phyloP scores from a whole-genome alignment of 768 basidiomycete species.

The Trametes gibbosa region DNA sequence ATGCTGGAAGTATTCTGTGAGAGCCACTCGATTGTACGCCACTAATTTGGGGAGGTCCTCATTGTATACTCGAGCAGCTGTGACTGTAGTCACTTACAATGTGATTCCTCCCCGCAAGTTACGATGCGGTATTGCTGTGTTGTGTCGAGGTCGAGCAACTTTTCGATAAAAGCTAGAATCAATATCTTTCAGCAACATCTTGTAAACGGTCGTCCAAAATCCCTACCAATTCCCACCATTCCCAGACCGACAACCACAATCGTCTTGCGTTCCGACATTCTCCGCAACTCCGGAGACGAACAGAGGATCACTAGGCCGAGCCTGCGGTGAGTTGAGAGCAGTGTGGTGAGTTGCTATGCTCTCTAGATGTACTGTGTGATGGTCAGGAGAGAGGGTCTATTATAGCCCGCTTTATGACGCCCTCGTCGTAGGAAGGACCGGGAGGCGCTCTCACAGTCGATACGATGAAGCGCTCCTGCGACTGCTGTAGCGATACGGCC shows the following conservation, averaged over 20 bases:
- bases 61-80: not conserved
- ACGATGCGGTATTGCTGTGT: constrained; percentile 48
- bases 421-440: too few relatives aligned
- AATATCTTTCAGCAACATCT: not conserved
- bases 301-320: too few relatives aligned
- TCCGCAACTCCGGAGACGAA: not conserved
- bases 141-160: constrained; percentile 56
- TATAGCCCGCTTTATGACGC: too few relatives aligned
- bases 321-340: not conserved
- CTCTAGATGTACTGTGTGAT: too few relatives aligned
- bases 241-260: constrained; percentile 50
- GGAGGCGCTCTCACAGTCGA: too few relatives aligned
- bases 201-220: not conserved
- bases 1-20: constrained; percentile 64
- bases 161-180: constrained; percentile 61
- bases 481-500: too few relatives aligned
- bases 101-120: constrained; percentile 57
- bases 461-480: too few relatives aligned
- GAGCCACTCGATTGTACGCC: constrained; percentile 55
- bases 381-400: too few relatives aligned
- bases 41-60: constrained; percentile 21
- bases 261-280: constrained; percentile 23
- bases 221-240: constrained; percentile 58
- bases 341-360: too few relatives aligned
- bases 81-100: constrained; percentile 26